Base-by-base conservation (phyloP, 1,284 basidiomycete species). In the Heterobasidion annosum region DNA sequence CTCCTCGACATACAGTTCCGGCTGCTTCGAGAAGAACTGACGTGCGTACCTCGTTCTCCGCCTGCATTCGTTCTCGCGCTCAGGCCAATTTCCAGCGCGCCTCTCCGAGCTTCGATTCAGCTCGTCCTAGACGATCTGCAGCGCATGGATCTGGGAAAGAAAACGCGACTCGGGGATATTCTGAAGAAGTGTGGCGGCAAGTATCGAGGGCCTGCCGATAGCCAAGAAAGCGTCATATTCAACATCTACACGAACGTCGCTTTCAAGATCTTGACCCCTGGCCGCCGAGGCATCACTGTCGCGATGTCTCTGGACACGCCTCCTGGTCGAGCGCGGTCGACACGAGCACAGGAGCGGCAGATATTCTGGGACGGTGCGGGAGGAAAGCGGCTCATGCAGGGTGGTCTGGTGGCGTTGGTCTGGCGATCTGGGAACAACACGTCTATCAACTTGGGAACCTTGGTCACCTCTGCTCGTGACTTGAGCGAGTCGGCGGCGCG, bases 1-100 rank as follows among this genome's bases (percentile, higher is more conserved):
- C 66, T 81, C 15, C 65, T 87, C 7, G 87, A 89, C 54, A 74
- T 83, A 2, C 83, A 88, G 58, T 88, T 86, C 61, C 77, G 87
- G 34, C 72, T 89, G 0, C 65, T 89, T 42, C 71, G 86, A 37
- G 85, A 86, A 57, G 86, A 89, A 58, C 66, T 86, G 12, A 79
- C 75, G 83, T 83, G 63, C 40, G 79, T 70, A 5, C 43, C 6
- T 32, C 7, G 35, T 35, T 43, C 19, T 48, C 2, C 54, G 12
- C 34, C 16, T 48, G 43, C 15, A 40, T 19, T 10, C 37, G 48
- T 48, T 10, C 40, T 59, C 25, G 53, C 25, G 25, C 25, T 25
- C 25, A 25, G 25, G 25, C 25, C 25, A 25, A 25, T 25, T 25
- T 4, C 1, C 44, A 71, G 70, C 47, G 56, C 66, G 2, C 64